A percentile compares a stretch with the other conserved stretches of the same genome.
Conservation (phyloP, 805 yeast species). For the Hanseniaspora jakobsenii region DNA sequence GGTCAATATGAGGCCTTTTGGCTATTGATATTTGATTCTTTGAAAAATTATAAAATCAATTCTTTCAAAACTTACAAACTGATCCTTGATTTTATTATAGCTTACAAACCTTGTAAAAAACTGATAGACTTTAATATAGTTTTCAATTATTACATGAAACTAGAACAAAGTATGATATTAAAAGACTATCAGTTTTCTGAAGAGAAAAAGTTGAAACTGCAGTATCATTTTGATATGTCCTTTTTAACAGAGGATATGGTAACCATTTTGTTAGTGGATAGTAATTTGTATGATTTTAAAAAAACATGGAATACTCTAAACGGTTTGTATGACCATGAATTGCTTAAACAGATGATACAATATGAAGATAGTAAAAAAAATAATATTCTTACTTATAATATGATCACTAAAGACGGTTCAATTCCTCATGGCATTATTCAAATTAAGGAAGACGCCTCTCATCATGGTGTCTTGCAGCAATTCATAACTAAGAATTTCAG, state of each 20-base stretch:
- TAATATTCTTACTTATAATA: slow-evolving; percentile 8
- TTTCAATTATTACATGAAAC: slow-evolving; percentile 8
- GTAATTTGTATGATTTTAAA: slow-evolving; percentile 6
- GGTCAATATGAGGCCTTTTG: slow-evolving; percentile 9
- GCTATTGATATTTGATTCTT: not conserved
- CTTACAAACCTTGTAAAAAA: not conserved
- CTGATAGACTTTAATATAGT: slow-evolving; percentile 5
- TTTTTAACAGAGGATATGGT: not conserved
- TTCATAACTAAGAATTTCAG: slow-evolving; percentile 11
- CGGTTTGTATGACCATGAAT: not conserved
- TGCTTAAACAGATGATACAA: not conserved
- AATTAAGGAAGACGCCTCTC: slow-evolving; percentile 8
- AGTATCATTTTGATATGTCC: slow-evolving; percentile 4
- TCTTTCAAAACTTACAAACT: slow-evolving; percentile 2
- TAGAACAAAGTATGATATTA: slow-evolving; percentile 13
- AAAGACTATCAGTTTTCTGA: slow-evolving; percentile 9
- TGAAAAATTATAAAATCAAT: not conserved
- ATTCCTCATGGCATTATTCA: not conserved
- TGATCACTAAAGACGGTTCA: not conserved
- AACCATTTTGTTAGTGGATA: not conserved
- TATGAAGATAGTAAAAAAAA: slow-evolving; percentile 10
- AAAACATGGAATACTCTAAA: not conserved
- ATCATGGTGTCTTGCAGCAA: slow-evolving; percentile 12
- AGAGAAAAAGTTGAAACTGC: not conserved
- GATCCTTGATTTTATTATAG: slow-evolving; percentile 1